Base-by-base conservation (phyloP, 345 rosid species). In the Excoecaria cochinchinensis region DNA sequence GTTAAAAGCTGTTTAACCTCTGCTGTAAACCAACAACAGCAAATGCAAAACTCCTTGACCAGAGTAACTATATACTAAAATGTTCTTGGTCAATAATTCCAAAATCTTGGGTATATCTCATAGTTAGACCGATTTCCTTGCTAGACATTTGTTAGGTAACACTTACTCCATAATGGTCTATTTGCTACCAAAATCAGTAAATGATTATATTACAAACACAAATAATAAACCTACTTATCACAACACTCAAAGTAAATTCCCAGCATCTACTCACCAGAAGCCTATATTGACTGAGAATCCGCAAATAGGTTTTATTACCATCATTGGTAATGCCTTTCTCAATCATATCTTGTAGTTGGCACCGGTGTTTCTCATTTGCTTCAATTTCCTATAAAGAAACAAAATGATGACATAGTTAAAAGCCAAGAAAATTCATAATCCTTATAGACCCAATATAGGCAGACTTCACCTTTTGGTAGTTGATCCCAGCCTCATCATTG, bases 401-500 rank as follows among this genome's bases (percentile, higher is more conserved):
- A 47, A 58, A 81, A 17, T 70, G 25, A n/a, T 56, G 51, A 71
- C 6, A 74, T 61, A 71, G 71, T 52, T 61, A 21, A 71, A 70
- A 70, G 40, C 69, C 24, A 14, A 58, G 25, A 69, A 74, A 59
- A 51, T 56, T 9, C 39, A 12, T 68, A 24, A 77, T 47, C 52
- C 56, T 73, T 21, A 67, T 12, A 15, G 47, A 63, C 25, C 65
- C 56, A 61, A 40, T 25, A 71, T 7, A 44, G 70, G 66, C 50
- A 74, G 55, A 74, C 73, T 66, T 81, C 80, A 94, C 99, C 92
- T 88, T 87, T 61, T 83, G 89, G 82, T 95, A 92, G 81, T 83
- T 89, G 77, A 86, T 80, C 71, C 95, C 95, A 55, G 95, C 89
- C 82, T 95, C 99, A 81, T 95, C 99, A 75, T 95, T 95, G 79